Evolutionary conservation across 1,284 basidiomycete species (phyloP).

Genomic region (Fomitopsis pinicola): DNA sequence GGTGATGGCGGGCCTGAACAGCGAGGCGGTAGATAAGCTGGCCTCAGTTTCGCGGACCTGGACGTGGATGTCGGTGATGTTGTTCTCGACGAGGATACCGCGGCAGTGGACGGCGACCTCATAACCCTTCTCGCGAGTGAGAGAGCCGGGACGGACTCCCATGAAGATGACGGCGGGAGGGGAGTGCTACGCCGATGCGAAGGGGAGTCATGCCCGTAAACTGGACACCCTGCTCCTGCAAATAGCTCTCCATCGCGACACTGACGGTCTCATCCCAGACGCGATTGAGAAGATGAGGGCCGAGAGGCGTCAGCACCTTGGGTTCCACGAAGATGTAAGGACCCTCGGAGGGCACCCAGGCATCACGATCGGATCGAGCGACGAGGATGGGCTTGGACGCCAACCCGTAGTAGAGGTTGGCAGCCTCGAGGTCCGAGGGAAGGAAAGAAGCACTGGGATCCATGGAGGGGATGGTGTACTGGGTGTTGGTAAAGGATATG

Average conservation of each 20-base stretch:
- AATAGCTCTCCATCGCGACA: too few relatives aligned
- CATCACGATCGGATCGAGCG: constrained; percentile 23
- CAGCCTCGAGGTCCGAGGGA: constrained; percentile 11
- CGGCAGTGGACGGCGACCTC: constrained; percentile 12
- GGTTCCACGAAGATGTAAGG: constrained; percentile 21
- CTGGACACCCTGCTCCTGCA: too few relatives aligned
- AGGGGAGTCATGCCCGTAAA: too few relatives aligned
- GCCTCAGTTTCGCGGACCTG: constrained; percentile 17
- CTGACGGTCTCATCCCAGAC: too few relatives aligned
- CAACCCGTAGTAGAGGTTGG: constrained; percentile 20
- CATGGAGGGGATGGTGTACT: too few relatives aligned
- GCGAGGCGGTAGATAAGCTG: constrained; percentile 1
- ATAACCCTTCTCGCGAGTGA: constrained; percentile 23
- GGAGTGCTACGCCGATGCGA: constrained; percentile 17
- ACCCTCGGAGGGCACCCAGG: constrained; percentile 23
- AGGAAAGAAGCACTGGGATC: background rate
- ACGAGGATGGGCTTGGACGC: constrained; percentile 23
- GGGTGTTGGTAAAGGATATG: too few relatives aligned
- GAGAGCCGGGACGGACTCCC: constrained; percentile 25
- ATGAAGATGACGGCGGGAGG: constrained; percentile 24
- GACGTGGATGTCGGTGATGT: constrained; percentile 20
- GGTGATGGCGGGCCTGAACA: constrained; percentile 11
- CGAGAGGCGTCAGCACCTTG: constrained; percentile 13
- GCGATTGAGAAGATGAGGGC: too few relatives aligned
- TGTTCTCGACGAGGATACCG: background rate